Conservation (phyloP, 768 basidiomycete species). For the Leccinum disarticulatum region DNA sequence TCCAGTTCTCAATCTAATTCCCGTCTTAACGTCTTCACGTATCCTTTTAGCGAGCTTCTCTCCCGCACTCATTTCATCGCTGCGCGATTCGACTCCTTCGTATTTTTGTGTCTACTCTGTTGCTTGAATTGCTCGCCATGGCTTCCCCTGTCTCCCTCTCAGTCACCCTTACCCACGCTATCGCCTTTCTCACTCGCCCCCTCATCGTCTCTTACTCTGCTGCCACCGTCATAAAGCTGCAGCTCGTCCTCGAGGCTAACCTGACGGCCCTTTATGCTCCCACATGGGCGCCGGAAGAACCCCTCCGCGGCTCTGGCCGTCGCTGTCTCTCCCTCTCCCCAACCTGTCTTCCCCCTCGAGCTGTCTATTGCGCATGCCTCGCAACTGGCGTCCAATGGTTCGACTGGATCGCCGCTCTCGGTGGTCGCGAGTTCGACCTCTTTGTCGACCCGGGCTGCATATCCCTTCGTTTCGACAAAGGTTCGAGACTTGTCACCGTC, state of each 20-base stretch:
- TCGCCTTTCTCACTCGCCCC: slow-evolving; percentile 70
- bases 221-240: slow-evolving; percentile 64
- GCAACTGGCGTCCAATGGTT: slow-evolving; percentile 75
- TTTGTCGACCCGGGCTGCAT: slow-evolving; percentile 81
- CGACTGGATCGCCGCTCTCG: slow-evolving; percentile 73
- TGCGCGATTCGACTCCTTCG: slow-evolving; percentile 32
- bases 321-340: slow-evolving; percentile 77
- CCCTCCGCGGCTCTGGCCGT: slow-evolving; percentile 65
- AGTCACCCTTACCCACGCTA: slow-evolving; percentile 69
- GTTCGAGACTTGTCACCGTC: slow-evolving; percentile 53
- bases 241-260: slow-evolving; percentile 70
- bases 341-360: slow-evolving; percentile 63
- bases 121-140: slow-evolving; percentile 18
- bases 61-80: slow-evolving; percentile 30
- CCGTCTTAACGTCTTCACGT: slow-evolving; percentile 28
- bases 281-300: slow-evolving; percentile 64
- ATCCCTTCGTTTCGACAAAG: slow-evolving; percentile 57
- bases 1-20: slow-evolving; percentile 26
- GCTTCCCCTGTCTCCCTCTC: slow-evolving; percentile 51
- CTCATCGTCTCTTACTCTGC: slow-evolving; percentile 58
- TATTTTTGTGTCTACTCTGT: slow-evolving; percentile 15
- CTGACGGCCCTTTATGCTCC: slow-evolving; percentile 66
- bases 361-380: slow-evolving; percentile 70
- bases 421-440: slow-evolving; percentile 71
- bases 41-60: slow-evolving; percentile 24